Conservation (phyloP, 2,329 filamentous ascomycete species). For the Pseudocercospora vitis region DNA sequence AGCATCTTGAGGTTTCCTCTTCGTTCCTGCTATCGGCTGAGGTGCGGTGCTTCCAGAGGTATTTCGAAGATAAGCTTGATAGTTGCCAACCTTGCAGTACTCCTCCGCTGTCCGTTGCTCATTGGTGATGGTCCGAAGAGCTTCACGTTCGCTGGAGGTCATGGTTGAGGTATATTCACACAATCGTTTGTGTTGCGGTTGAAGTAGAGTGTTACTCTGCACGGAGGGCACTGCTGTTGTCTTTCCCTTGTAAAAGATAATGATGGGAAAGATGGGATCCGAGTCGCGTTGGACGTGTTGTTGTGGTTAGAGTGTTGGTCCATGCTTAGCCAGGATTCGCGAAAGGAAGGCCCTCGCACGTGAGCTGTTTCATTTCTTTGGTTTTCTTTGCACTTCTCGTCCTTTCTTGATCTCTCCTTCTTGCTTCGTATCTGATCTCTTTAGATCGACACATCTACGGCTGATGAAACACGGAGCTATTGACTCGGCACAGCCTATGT, state of each 20-base stretch:
- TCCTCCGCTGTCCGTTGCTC: constrained; percentile 8
- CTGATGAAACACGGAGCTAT: too few species aligned
- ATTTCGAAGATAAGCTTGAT: constrained; percentile 4
- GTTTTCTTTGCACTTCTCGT: too few species aligned
- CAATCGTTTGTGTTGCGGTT: too few species aligned
- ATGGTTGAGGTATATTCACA: background rate
- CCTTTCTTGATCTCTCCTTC: background rate
- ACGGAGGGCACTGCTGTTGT: too few species aligned
- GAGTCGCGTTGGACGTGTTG: background rate
- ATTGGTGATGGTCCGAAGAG: constrained; percentile 4
- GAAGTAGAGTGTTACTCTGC: background rate
- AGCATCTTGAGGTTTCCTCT: constrained; percentile 15
- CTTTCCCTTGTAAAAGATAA: too few species aligned
- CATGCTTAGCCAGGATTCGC: background rate
- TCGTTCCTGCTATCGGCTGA: constrained; percentile 6
- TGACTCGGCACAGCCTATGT: too few species aligned
- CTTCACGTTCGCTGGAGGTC: background rate
- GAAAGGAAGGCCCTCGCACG: background rate
- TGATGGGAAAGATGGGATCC: background rate
- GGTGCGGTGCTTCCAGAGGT: background rate
- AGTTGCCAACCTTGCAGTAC: constrained; percentile 9
- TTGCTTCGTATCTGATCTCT: background rate
- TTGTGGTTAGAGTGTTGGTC: background rate
- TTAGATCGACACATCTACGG: too few species aligned
- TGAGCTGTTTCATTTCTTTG: background rate